These are phyloP conservation scores for Aspergillus costaricaensis DNA, from an alignment of 2,329 filamentous ascomycete genomes.

Conservation along the genomic window DNA sequence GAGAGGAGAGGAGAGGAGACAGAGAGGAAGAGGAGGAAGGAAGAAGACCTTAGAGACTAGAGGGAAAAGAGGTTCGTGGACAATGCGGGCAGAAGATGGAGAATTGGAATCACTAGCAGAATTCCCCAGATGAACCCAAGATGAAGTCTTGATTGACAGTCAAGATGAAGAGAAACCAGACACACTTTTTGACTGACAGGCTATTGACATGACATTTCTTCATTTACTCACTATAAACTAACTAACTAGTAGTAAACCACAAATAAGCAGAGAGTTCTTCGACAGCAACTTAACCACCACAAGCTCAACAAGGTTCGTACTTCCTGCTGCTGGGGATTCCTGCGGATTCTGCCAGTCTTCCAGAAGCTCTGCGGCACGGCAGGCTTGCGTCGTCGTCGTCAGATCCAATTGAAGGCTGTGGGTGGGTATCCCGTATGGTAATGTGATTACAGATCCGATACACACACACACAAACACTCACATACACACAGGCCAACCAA, in stretches of 20 bases:
- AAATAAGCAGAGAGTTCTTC: not conserved
- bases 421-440: not conserved
- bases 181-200: too few species aligned
- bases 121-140: not conserved
- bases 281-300: too few species aligned
- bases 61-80: constrained; percentile 3
- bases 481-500: too few species aligned
- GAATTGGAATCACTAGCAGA: not conserved
- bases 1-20: constrained; percentile 2
- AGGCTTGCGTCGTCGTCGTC: constrained; percentile 14
- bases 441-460: not conserved
- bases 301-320: not conserved
- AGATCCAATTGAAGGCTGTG: not conserved
- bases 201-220: too few species aligned
- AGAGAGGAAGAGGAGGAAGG: constrained; percentile 8
- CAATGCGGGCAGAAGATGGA: not conserved
- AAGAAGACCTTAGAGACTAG: constrained; percentile 11
- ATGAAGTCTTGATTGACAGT: not conserved
- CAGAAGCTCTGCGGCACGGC: constrained; percentile 26
- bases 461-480: too few species aligned
- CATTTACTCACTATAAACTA: not conserved
- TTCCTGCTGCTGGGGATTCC: not conserved
- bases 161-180: too few species aligned
- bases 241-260: not conserved
- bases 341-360: constrained; percentile 22